These are phyloP conservation scores for Gracilariopsis chorda DNA, from an alignment of 23 red algal species.

Conservation along the genomic window DNA sequence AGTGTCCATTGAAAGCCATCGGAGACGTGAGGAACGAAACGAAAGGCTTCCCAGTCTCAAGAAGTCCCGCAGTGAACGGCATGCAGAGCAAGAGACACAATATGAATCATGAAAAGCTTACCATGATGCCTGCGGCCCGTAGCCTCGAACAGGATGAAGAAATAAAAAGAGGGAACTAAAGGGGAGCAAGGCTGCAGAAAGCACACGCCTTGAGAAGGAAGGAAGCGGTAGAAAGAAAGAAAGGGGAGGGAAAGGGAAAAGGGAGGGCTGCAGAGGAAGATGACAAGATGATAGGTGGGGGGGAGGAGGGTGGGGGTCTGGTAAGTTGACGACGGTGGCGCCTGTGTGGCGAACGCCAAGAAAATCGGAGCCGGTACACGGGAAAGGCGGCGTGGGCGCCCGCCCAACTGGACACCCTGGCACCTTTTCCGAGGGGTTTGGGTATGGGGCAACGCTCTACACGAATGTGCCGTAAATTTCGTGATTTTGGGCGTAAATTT, in stretches of 20 bases:
- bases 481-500: too few species aligned
- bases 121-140: slow-evolving; percentile 1
- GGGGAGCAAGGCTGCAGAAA: not conserved
- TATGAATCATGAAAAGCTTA: not conserved
- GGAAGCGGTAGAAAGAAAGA: not conserved
- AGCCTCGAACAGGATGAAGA: not conserved
- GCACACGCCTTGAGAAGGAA: too few species aligned
- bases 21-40: too few species aligned
- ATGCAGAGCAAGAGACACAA: too few species aligned
- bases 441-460: too few species aligned
- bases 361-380: not conserved
- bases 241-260: not conserved
- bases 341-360: not conserved
- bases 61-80: too few species aligned
- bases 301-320: not conserved
- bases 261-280: not conserved
- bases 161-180: not conserved
- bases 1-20: too few species aligned
- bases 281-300: too few species aligned
- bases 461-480: too few species aligned
- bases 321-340: not conserved
- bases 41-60: too few species aligned
- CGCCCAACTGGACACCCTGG: slow-evolving; percentile 19
- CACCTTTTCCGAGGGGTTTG: too few species aligned
- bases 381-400: not conserved